Evolutionary conservation across 495 filamentous ascomycete genomes (phyloP).

Genomic region (Trichoderma virens): DNA sequence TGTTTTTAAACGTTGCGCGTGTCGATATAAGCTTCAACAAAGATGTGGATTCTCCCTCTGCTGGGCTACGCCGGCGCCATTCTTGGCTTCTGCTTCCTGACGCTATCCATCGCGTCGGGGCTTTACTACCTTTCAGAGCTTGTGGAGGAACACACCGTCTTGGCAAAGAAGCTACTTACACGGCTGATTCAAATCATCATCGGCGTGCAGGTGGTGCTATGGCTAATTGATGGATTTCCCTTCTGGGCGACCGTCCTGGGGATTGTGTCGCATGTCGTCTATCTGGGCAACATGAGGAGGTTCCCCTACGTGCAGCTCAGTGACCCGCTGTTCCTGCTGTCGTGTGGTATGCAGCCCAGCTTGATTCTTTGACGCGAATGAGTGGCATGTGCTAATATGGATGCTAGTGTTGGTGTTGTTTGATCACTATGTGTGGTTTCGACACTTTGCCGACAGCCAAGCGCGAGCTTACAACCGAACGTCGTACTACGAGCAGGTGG

Average conservation of each 20-base stretch:
- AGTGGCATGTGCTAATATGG: constrained; percentile 13
- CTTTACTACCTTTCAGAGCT: constrained; percentile 97
- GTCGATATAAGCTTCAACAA: constrained; percentile 13
- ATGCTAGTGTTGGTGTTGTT: constrained; percentile 64
- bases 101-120: constrained; percentile 87
- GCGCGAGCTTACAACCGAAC: constrained; percentile 35
- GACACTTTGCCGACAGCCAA: constrained; percentile 68
- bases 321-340: constrained; percentile 80
- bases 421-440: constrained; percentile 98
- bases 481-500: constrained; percentile 51
- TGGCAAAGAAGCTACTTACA: constrained; percentile 76
- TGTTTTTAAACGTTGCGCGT: background rate
- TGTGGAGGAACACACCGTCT: constrained; percentile 93
- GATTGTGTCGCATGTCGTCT: constrained; percentile 75
- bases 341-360: constrained; percentile 52
- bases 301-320: constrained; percentile 85
- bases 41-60: constrained; percentile 87
- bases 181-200: constrained; percentile 83
- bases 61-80: constrained; percentile 83
- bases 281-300: constrained; percentile 78
- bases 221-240: constrained; percentile 78
- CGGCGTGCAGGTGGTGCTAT: constrained; percentile 62
- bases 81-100: constrained; percentile 87
- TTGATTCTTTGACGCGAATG: background rate
- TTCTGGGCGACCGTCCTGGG: constrained; percentile 63